A percentile compares a stretch with the other conserved stretches of the same genome.
phyloP scores from a whole-genome alignment of 768 basidiomycete species.

The Podaxis sp. region DNA sequence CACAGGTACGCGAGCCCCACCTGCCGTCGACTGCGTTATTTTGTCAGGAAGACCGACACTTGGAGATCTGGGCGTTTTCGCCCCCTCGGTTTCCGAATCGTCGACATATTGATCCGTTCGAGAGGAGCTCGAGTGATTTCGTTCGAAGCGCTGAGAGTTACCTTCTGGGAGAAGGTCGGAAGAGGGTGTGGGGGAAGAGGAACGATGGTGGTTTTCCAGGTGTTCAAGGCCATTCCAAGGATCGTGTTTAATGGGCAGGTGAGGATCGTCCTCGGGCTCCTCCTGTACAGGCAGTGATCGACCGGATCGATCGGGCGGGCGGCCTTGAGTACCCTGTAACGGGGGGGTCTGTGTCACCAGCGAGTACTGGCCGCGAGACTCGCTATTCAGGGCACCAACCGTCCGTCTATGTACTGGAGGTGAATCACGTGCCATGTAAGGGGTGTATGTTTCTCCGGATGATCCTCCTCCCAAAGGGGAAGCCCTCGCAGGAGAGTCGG shows the following conservation, averaged over 20 bases:
- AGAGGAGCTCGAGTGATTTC: conserved; percentile 27
- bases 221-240: conserved; percentile 30
- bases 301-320: conserved; percentile 70
- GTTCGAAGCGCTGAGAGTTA: conserved; percentile 21
- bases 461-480: conserved; percentile 41
- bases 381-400: conserved; percentile 20
- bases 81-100: conserved; percentile 45
- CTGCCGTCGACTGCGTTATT: not conserved
- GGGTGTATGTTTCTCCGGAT: conserved; percentile 33
- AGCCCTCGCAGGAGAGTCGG: conserved; percentile 39
- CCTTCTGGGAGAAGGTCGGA: conserved; percentile 51
- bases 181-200: conserved; percentile 47
- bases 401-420: conserved; percentile 28
- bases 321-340: conserved; percentile 44
- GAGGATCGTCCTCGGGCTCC: conserved; percentile 63
- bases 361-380: conserved; percentile 27
- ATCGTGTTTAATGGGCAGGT: conserved; percentile 29
- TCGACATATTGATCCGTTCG: conserved; percentile 34
- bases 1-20: not conserved
- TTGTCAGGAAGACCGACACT: conserved; percentile 53
- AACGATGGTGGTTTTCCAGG: conserved; percentile 28
- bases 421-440: conserved; percentile 44
- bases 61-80: conserved; percentile 68
- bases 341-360: conserved; percentile 52
- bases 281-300: conserved; percentile 75